Base-by-base conservation (phyloP, 768 basidiomycete genomes). In the Lanmaoa pseudosensibilis region DNA sequence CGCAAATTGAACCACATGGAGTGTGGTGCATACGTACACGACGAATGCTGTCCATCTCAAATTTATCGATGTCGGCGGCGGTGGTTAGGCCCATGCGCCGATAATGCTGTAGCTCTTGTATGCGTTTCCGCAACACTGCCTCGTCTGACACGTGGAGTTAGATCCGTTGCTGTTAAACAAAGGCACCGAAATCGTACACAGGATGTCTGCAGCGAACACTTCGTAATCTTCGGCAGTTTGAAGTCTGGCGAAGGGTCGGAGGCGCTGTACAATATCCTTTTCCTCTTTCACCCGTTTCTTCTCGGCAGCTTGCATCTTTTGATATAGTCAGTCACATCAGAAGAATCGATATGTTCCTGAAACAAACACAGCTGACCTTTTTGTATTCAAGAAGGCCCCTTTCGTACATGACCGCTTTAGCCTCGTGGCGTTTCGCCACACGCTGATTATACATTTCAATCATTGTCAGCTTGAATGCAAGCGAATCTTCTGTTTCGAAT, bases 191-290 rank as follows among this genome's bases (percentile, higher is more conserved):
- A 41, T 71, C 89, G 49, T 77, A 98, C 95, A 98, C 25, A 98
- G 79, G 56, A 98, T 82, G 53, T 97, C 96, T 12, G 93, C 82
- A 5, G 88, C 79, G 67, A 98, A 91, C 4, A 79, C 79, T 69
- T 99, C 97, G 63, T 88, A 95, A 66, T 99, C 96, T 56, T 90
- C 85, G 1, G 90, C 88, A 0, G 93, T 94, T 69, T 97, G 94
- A 36, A 98, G 75, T 51, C 87, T 84, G 27, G 96, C 84, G 71
- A 98, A 98, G 3, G 94, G 92, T 60, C 95, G 89, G 52, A 95
- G 80, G 25, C 94, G 85, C 63, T 92, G 86, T 23, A 94, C 73
- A 53, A 98, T 87, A 59, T 98, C 97, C 61, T 90, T 85, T 65
- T 98, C 95, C 59, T 98, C 96, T 64, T 90, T 87, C 9, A 83